Evolutionary conservation across 2,329 filamentous ascomycete species (phyloP), one percentile per base, ranked within the genome.

Genomic region (Clarireedia monteithiana): DNA sequence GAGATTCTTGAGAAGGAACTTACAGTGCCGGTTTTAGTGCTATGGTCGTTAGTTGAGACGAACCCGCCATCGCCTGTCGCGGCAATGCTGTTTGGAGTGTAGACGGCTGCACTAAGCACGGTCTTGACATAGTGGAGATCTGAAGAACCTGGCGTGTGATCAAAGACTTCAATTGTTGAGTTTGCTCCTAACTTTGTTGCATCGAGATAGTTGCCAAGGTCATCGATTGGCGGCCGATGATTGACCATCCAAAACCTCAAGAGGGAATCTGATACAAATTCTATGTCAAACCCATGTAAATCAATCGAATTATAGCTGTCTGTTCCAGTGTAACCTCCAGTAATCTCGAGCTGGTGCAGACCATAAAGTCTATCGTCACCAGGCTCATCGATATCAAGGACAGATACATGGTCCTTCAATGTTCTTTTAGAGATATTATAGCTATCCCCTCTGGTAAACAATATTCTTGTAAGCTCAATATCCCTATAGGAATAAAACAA

Each of bases 81-180:
- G 20, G 2, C 20, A 20, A 20, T 20, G 20, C 20, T 20, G 20
- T 20, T 20, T 20, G 20, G 20, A 20, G 20, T 20, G 20, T 20
- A 20, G 20, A 20, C 20, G 20, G 20, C 20, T 20, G 20, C 20
- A 34, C 67, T 23, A 14, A 59, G 48, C 30, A 68, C 64, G 0
- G 70, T 71, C 45, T 67, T 65, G 6, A 71, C 61, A 55, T 71
- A 66, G n/a, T 61, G 56, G 60, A 71, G 64, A 3, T 40, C 62
- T 1, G 60, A 52, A 5, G 63, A 63, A 6, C 61, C 60, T 6
- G 59, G 51, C 15, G 58, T 58, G 5, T 69, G 63, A n/a, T 67
- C 60, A 48, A 73, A 72, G 1, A 69, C 59, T 45, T 72, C 70
- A 34, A 73, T 62, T 0, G 71, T 73, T 5, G 68, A 67, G 52